These are phyloP conservation scores for Globisporangium uncinulatum DNA, from an alignment of 352 stramenopile genomes.

Conservation along the genomic window DNA sequence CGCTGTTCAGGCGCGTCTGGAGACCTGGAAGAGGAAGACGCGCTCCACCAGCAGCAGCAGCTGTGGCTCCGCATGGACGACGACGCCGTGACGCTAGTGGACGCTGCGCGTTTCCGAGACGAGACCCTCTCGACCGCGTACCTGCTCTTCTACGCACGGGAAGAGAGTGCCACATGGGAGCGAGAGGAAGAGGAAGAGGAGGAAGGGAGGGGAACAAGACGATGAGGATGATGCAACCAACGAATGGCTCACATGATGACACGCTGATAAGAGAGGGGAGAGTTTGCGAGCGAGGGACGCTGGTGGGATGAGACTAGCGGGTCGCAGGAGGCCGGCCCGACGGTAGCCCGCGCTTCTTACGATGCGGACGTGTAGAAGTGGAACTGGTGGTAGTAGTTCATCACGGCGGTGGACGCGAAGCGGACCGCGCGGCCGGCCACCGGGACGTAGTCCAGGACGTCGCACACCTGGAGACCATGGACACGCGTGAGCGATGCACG, in stretches of 20 bases:
- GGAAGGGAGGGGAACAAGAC: neutral
- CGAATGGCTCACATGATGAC: neutral
- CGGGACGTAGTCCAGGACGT: constrained; percentile 61
- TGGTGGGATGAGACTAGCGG: neutral
- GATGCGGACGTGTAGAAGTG: constrained; percentile 87
- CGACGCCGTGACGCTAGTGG: constrained; percentile 43
- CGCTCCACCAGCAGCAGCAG: neutral
- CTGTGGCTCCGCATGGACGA: constrained; percentile 74
- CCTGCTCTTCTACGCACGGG: constrained; percentile 63
- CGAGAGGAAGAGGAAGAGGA: neutral
- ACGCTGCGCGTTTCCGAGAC: constrained; percentile 29
- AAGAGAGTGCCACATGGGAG: constrained; percentile 3
- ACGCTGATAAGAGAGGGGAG: neutral
- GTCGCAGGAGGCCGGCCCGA: neutral
- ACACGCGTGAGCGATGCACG: neutral
- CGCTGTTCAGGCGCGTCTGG: no score
- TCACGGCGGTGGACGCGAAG: constrained; percentile 52
- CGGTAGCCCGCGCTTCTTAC: constrained; percentile 25
- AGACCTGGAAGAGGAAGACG: neutral
- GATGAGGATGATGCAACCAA: neutral
- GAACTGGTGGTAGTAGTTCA: constrained; percentile 86
- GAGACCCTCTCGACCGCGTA: constrained; percentile 66
- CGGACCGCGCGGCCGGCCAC: constrained; percentile 67
- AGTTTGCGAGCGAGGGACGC: no score
- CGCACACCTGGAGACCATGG: constrained; percentile 25